Percentiles rank a stretch among this genome's conserved stretches.
Evolutionary conservation across 306 rosid species (phyloP).

Genomic region (Casuarina cunninghamiana): DNA sequence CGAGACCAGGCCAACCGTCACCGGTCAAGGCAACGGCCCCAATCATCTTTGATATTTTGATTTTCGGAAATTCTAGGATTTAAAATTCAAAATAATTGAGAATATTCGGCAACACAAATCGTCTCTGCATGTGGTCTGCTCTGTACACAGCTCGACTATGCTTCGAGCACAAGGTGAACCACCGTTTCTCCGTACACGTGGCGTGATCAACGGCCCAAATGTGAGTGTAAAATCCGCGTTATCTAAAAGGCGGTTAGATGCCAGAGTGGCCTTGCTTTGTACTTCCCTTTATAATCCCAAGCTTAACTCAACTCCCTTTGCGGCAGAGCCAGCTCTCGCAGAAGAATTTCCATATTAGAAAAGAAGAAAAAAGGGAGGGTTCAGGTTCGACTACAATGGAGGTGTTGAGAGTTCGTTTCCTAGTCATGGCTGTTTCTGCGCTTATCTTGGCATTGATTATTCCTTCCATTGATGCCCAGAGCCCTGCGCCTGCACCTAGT

Average conservation of each 20-base stretch:
- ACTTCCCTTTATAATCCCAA: neutral
- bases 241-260: constrained; percentile 15
- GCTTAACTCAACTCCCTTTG: neutral
- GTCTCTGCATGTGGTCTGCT: constrained; percentile 30
- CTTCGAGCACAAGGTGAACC: constrained; percentile 41
- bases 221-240: neutral
- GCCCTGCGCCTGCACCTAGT: constrained; percentile 62
- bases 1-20: constrained; percentile 28
- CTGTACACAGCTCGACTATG: constrained; percentile 38
- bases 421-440: constrained; percentile 36
- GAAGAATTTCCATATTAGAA: neutral
- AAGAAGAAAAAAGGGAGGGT: neutral
- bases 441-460: constrained; percentile 38
- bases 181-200: constrained; percentile 36
- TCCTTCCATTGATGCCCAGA: constrained; percentile 56
- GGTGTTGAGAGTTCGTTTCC: constrained; percentile 43
- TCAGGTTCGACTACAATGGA: constrained; percentile 38
- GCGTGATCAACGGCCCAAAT: constrained; percentile 28
- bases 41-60: constrained; percentile 4
- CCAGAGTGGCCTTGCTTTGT: constrained; percentile 37
- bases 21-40: constrained; percentile 37
- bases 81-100: neutral
- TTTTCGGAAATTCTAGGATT: neutral
- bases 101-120: neutral
- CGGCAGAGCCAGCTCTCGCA: neutral